These are phyloP conservation scores for Vigna mungo DNA, from an alignment of 306 rosid genomes.

Conservation along the genomic window DNA sequence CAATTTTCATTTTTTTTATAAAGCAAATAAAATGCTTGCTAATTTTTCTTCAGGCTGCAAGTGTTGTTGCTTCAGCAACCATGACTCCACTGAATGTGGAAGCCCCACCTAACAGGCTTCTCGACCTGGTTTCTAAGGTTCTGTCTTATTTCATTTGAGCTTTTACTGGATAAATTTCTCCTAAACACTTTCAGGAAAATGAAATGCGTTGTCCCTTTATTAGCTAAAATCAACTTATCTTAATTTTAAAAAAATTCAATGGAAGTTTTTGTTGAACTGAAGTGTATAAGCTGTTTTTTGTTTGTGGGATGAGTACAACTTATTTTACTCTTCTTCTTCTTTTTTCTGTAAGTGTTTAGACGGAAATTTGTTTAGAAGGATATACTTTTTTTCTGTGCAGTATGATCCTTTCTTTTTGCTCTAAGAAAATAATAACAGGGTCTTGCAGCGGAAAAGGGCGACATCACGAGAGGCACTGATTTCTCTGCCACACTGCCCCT, in stretches of 20 bases:
- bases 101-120: constrained; percentile 71
- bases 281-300: background rate
- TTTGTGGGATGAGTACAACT: background rate
- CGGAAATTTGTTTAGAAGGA: background rate
- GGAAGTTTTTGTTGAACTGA: background rate
- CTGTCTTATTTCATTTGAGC: constrained; percentile 33
- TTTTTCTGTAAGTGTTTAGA: background rate
- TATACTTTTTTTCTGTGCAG: background rate
- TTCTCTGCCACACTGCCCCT: constrained; percentile 49
- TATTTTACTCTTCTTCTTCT: background rate
- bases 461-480: constrained; percentile 64
- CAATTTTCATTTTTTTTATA: background rate
- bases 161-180: background rate
- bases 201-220: background rate
- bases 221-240: background rate
- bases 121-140: constrained; percentile 82
- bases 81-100: constrained; percentile 80
- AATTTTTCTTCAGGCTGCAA: constrained; percentile 67
- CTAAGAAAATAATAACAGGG: constrained; percentile 64
- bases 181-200: background rate
- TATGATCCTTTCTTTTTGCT: background rate
- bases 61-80: constrained; percentile 84
- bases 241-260: background rate
- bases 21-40: background rate
- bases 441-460: constrained; percentile 85